phyloP scores from a whole-genome alignment of 495 filamentous ascomycete species.

The Aspergillus kassunensis region DNA sequence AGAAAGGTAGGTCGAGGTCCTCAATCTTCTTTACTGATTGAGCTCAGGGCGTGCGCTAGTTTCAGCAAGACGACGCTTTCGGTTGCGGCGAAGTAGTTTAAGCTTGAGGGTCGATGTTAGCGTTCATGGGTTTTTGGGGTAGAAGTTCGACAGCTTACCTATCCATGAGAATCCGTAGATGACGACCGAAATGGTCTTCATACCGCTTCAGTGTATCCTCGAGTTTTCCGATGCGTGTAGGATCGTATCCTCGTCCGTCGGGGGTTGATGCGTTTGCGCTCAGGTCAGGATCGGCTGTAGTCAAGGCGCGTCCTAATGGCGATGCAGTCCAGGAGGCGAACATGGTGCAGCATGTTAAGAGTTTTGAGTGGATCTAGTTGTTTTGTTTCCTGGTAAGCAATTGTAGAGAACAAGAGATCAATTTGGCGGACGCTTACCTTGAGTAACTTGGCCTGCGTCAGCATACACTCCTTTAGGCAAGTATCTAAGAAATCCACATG shows the following conservation, averaged over 20 bases:
- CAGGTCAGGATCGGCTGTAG: slow-evolving; percentile 71
- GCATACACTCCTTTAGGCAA: slow-evolving; percentile 97
- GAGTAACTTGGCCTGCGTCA: slow-evolving; percentile 90
- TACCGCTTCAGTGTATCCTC: slow-evolving; percentile 81
- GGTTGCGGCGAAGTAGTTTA: slow-evolving; percentile 96
- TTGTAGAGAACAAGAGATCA: neutral
- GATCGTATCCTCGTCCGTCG: slow-evolving; percentile 49
- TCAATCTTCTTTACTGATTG: slow-evolving; percentile 45
- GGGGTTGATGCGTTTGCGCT: slow-evolving; percentile 37
- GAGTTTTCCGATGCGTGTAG: slow-evolving; percentile 67
- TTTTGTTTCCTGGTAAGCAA: neutral
- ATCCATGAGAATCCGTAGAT: slow-evolving; percentile 88
- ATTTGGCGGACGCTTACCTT: slow-evolving; percentile 53
- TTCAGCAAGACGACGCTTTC: slow-evolving; percentile 93
- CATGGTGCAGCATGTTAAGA: slow-evolving; percentile 87
- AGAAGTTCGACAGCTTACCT: slow-evolving; percentile 37
- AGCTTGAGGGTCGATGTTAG: slow-evolving; percentile 23
- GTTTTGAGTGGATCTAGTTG: slow-evolving; percentile 84
- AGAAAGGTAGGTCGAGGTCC: neutral
- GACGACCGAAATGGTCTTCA: slow-evolving; percentile 85
- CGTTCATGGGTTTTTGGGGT: neutral
- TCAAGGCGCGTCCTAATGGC: slow-evolving; percentile 70
- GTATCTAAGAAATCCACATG: slow-evolving; percentile 98
- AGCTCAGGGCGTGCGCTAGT: slow-evolving; percentile 51
- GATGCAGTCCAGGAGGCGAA: slow-evolving; percentile 82